phyloP scores from a whole-genome alignment of 2,329 filamentous ascomycete species.

The Penicillium sp. region DNA sequence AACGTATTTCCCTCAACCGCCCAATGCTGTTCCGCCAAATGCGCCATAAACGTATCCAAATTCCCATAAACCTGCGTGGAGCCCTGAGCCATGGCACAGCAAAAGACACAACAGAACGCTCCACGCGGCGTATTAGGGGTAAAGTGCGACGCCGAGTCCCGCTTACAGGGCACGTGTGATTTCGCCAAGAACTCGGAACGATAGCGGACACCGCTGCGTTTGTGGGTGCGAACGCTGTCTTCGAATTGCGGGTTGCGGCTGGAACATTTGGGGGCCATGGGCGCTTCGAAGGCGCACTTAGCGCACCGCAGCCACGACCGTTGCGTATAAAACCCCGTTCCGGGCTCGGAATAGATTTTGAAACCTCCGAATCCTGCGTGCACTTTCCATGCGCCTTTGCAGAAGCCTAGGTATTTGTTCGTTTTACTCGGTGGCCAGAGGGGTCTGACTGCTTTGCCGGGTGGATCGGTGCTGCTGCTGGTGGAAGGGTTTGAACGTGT shows the following conservation, averaged over 20 bases:
- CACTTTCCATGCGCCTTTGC: conserved; percentile 47
- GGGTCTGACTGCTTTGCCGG: background rate
- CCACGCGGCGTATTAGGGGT: conserved; percentile 5
- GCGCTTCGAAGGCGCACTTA: conserved; percentile 47
- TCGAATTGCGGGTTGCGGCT: conserved; percentile 26
- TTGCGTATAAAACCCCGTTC: conserved; percentile 25
- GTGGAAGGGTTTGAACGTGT: conserved; percentile 7
- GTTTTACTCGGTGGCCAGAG: conserved; percentile 36
- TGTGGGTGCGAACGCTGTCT: conserved; percentile 27
- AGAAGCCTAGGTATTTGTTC: conserved; percentile 44
- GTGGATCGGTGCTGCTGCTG: conserved; percentile 1
- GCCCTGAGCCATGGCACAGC: conserved; percentile 39
- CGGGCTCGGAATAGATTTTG: conserved; percentile 15
- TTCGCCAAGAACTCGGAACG: conserved; percentile 52
- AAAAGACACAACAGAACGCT: conserved; percentile 49
- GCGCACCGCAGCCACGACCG: conserved; percentile 40
- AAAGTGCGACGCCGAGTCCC: conserved; percentile 4
- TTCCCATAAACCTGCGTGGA: conserved; percentile 40
- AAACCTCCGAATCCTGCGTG: conserved; percentile 24
- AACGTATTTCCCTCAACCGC: conserved; percentile 25
- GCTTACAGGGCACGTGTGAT: conserved; percentile 42
- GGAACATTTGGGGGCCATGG: conserved; percentile 17
- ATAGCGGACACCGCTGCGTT: conserved; percentile 41
- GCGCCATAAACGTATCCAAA: conserved; percentile 45
- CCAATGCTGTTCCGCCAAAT: conserved; percentile 42